Evolutionary conservation across 805 yeast genomes (phyloP).

Genomic region (Ogataea methanolica): DNA sequence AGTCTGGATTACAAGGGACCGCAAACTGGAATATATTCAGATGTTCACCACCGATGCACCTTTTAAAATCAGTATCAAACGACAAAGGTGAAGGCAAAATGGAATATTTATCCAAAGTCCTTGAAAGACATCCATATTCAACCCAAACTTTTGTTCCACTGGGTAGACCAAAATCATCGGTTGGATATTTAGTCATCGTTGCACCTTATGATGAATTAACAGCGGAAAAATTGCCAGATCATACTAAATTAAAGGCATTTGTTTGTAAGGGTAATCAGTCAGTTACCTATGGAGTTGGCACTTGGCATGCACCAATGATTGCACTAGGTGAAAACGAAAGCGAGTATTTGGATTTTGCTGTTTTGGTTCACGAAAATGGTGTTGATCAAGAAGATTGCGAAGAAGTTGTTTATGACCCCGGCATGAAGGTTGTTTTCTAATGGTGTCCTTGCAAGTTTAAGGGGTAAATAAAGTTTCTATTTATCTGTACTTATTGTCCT

Average conservation of each 20-base stretch:
- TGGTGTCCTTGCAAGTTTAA: too few species aligned
- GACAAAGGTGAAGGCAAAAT: constrained; percentile 7
- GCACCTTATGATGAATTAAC: constrained; percentile 48
- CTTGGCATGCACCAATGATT: constrained; percentile 98
- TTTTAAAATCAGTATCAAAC: constrained; percentile 29
- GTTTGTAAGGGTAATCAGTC: constrained; percentile 79
- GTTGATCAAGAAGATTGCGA: constrained; percentile 76
- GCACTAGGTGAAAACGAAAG: constrained; percentile 55
- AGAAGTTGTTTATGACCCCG: constrained; percentile 69
- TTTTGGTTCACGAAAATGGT: constrained; percentile 82
- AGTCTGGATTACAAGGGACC: constrained; percentile 43
- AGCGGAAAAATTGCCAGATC: constrained; percentile 53
- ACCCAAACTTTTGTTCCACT: constrained; percentile 91
- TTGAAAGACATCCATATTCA: constrained; percentile 86
- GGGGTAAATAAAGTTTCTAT: too few species aligned
- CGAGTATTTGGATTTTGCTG: constrained; percentile 67
- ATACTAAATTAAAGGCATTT: constrained; percentile 59
- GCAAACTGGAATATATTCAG: constrained; percentile 83
- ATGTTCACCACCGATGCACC: constrained; percentile 70
- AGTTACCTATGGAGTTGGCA: constrained; percentile 78
- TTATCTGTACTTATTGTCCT: too few species aligned
- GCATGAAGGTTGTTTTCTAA: constrained; percentile 35
- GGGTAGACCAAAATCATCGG: constrained; percentile 49
- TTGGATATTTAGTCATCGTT: constrained; percentile 75
- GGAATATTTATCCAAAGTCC: constrained; percentile 54